Percentiles rank a stretch among this genome's conserved stretches.
Evolutionary conservation across 768 basidiomycete genomes (phyloP).

Genomic region (Mycena chlorophos): DNA sequence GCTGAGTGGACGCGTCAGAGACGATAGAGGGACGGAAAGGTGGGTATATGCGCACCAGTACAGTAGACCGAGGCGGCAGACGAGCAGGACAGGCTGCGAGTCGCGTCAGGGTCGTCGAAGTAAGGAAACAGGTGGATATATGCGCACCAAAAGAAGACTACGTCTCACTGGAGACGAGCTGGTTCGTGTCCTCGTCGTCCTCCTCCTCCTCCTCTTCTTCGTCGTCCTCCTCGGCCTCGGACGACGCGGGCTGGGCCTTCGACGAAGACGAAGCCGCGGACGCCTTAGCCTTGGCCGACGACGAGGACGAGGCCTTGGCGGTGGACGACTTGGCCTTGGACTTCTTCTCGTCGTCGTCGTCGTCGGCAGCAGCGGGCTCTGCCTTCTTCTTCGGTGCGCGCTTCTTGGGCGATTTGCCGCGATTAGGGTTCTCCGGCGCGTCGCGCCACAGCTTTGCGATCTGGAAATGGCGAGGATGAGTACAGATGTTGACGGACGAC

Average conservation of each 20-base stretch:
- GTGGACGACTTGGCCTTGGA: not conserved
- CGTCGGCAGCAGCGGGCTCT: not conserved
- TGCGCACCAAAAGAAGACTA: not conserved
- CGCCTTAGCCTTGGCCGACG: not conserved
- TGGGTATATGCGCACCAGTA: not conserved
- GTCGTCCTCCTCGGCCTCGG: not conserved
- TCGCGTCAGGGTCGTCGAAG: too few species aligned
- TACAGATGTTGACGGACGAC: too few species aligned
- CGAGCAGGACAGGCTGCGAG: too few species aligned
- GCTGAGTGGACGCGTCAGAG: not conserved
- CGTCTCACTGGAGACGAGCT: not conserved
- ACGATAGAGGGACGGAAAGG: not conserved
- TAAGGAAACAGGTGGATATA: not conserved
- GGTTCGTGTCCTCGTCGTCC: not conserved
- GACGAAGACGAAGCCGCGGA: not conserved
- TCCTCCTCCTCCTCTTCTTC: not conserved
- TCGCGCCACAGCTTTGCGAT: not conserved
- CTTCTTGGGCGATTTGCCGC: not conserved
- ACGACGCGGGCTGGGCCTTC: not conserved
- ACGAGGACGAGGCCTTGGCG: not conserved
- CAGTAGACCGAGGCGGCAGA: too few species aligned
- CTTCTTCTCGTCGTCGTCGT: not conserved
- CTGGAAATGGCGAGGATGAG: not conserved
- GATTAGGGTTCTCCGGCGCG: constrained; percentile 1
- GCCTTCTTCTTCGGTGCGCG: not conserved